Evolutionary conservation across 331 rosid species (phyloP), one percentile per base, ranked within the genome.

Genomic region (Arachis monticola): DNA sequence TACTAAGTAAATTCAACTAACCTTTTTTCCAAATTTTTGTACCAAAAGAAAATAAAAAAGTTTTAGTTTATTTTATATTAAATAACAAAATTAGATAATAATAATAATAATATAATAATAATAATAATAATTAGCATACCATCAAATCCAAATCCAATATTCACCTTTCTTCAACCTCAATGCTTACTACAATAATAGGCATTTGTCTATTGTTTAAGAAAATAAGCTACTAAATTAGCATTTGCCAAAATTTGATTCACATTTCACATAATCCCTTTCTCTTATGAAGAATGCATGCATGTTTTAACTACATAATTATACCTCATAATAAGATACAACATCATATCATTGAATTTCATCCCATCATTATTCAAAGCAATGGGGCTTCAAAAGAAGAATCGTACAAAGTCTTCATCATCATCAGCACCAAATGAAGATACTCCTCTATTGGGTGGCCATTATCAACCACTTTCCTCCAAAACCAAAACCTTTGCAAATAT

Each of bases 401-500:
- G 11, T 10, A 75, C 76, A 59, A 60, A 61, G 13, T 80, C 72
- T 7, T 79, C 76, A 2, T 35, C 40, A 35, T 35, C 40, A 35
- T 52, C 71, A 2, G 32, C 61, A 57, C 63, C 62, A 3, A 31
- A 58, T n/a, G 83, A 78, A 31, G 68, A 41, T 59, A 70, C 76
- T 5, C 86, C 89, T 55, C 83, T 85, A 27, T 61, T 80, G 2
- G 41, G 51, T 6, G 14, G 7, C 55, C 59, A 48, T 56, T 74
- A 8, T 56, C 82, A 8, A 65, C 80, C 51, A 44, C 85, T 82
- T 2, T 85, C 89, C 22, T 77, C 89, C 10, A 71, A 69, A 44
- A 75, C 46, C 74, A 86, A 83, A 50, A 86, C 87, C 77, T 72
- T 86, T 2, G 90, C 87, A 57, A 86, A 86, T 71, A 48, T 86